Base-by-base conservation (phyloP, 2,329 filamentous ascomycete genomes). In the Colletotrichum shisoi region DNA sequence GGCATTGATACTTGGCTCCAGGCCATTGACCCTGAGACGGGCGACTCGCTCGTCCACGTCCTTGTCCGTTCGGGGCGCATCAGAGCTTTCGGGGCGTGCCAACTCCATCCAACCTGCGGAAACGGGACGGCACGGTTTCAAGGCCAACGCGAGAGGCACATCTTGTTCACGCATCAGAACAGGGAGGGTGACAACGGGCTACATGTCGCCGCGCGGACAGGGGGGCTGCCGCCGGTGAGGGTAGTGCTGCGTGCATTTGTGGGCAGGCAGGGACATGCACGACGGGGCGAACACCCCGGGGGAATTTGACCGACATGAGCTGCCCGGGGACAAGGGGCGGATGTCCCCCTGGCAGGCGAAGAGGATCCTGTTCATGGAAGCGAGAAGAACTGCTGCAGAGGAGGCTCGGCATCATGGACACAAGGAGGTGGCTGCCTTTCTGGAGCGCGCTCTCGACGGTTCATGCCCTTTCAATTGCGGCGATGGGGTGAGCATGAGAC, bases 1-100 rank as follows among this genome's bases (percentile, higher is more conserved):
- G 21, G 21, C 46, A 49, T 49, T 31, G 46, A 31, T 31, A 49
- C 31, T 17, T 49, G 46, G 46, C 46, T 49, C 11, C 46, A 49
- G 46, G 46, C 46, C 3, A 31, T 49, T 49, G 46, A 31, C 11
- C 46, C 46, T 8, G 46, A 49, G 11, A 49, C 46, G 21, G 46
- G 46, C 11, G 46, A 49, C 21, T 49, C 46, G 11, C 46, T 49
- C 46, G 46, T 49, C 46, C 46, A 49, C 24, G 46, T 1, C 11
- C 31, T 49, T 49, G 46, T 31, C 15, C 46, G 46, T 31, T 49
- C 46, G 0, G 46, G 21, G 46, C 46, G 46, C 21, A 49, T 49
- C 21, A 4, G 46, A 31, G 46, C 46, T 49, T 12, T 49, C 21
- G 21, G 46, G 46, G 46, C 46, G 19, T 49, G 46, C 46, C 46